phyloP scores from a whole-genome alignment of 179 eudicot genomes.

The Silene noctiflora region DNA sequence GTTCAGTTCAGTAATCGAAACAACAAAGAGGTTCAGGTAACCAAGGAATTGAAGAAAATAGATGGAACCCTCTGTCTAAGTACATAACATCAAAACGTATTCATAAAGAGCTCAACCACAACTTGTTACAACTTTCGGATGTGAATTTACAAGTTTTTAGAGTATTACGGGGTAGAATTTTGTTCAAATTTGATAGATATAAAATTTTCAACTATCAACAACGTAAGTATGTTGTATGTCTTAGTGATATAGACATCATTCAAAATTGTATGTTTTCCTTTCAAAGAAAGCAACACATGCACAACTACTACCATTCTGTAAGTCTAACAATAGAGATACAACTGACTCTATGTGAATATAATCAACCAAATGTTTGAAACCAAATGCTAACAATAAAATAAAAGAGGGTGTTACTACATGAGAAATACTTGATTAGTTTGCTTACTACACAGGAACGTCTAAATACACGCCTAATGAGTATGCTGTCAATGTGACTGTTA shows the following conservation, averaged over 20 bases:
- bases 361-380: no score
- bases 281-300: not conserved
- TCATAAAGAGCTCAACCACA: conserved; percentile 13
- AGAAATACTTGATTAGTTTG: no score
- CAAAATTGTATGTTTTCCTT: conserved; percentile 17
- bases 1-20: no score
- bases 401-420: no score
- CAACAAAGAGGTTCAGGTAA: not conserved
- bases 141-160: not conserved
- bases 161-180: conserved; percentile 2
- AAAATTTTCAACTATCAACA: conserved; percentile 18
- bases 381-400: no score
- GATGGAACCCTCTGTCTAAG: conserved; percentile 8
- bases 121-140: conserved; percentile 5
- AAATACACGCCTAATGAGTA: no score
- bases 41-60: conserved; percentile 2
- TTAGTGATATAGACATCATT: not conserved
- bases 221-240: not conserved
- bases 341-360: no score
- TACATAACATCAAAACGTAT: conserved; percentile 7
- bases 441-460: no score
- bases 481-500: no score
- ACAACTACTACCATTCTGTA: no score
- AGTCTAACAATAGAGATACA: no score
- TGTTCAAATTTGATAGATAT: conserved; percentile 18